Evolutionary conservation across 352 stramenopile genomes (phyloP).

Genomic region (Elongisporangium senticosum): DNA sequence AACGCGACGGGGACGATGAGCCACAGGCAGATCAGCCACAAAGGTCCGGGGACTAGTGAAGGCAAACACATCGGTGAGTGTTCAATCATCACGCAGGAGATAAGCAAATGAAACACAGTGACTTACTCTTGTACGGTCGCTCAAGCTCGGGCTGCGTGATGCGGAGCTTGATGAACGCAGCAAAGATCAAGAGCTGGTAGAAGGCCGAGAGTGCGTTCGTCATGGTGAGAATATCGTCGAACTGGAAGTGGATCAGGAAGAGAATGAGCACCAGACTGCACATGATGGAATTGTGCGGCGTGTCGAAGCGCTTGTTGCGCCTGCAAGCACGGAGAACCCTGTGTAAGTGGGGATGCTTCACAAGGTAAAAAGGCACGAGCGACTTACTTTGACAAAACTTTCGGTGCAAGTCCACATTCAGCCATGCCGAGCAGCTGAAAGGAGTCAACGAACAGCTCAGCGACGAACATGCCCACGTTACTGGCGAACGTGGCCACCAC

Average conservation of each 20-base stretch:
- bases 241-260: constrained; percentile 49
- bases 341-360: constrained; percentile 12
- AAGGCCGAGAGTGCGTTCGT: constrained; percentile 89
- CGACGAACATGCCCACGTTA: constrained; percentile 90
- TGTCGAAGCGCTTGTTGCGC: constrained; percentile 49
- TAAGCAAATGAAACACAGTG: neutral
- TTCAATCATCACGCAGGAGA: neutral
- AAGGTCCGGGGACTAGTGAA: constrained; percentile 25
- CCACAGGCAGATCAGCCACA: constrained; percentile 17
- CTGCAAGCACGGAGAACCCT: constrained; percentile 6
- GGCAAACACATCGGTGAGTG: neutral
- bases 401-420: constrained; percentile 81
- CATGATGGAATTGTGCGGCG: constrained; percentile 39
- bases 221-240: constrained; percentile 78
- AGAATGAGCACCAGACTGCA: constrained; percentile 43
- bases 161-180: constrained; percentile 87
- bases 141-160: constrained; percentile 13
- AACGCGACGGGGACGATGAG: constrained; percentile 27
- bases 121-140: constrained; percentile 30
- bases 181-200: constrained; percentile 83
- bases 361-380: constrained; percentile 37
- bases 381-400: constrained; percentile 76
- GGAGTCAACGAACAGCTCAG: constrained; percentile 90
- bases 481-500: constrained; percentile 83
- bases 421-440: constrained; percentile 84